Evolutionary conservation across 352 stramenopile species (phyloP).

Genomic region (Elongisporangium senticosum): DNA sequence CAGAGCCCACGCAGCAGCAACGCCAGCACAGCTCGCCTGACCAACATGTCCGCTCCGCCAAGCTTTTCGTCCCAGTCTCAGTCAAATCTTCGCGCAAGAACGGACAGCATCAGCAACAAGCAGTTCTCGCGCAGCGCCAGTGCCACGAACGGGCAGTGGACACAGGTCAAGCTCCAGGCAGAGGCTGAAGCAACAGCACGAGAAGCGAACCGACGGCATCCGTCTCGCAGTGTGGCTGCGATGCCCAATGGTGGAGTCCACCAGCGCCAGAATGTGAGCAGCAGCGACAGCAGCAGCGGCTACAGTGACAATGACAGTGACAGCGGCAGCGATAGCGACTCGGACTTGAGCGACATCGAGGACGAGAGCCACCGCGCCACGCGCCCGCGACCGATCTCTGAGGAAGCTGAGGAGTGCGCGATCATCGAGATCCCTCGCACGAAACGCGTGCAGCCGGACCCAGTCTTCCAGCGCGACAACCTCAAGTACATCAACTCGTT

Average conservation of each 20-base stretch:
- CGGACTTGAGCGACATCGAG: background rate
- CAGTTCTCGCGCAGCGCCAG: constrained; percentile 4
- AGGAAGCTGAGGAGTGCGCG: constrained; percentile 26
- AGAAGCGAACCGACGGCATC: background rate
- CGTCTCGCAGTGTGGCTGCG: constrained; percentile 6
- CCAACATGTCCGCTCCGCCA: background rate
- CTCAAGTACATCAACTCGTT: constrained; percentile 68
- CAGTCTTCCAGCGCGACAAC: constrained; percentile 45
- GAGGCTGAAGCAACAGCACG: background rate
- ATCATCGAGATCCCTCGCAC: constrained; percentile 34
- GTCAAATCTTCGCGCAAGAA: constrained; percentile 14
- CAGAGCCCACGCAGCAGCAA: constrained; percentile 17
- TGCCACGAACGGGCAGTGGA: background rate
- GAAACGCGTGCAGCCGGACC: constrained; percentile 15
- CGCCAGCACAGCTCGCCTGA: constrained; percentile 9
- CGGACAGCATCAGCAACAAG: constrained; percentile 11
- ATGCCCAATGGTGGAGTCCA: background rate
- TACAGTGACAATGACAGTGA: constrained; percentile 9
- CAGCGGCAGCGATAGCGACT: constrained; percentile 1
- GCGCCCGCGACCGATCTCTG: constrained; percentile 3
- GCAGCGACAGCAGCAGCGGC: constrained; percentile 1
- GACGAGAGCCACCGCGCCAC: background rate
- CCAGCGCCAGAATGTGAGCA: constrained; percentile 2
- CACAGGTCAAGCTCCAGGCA: background rate
- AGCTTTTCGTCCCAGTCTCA: constrained; percentile 10